Base-by-base conservation (phyloP, 2,329 filamentous ascomycete species). In the Colletotrichum sansevieriae region DNA sequence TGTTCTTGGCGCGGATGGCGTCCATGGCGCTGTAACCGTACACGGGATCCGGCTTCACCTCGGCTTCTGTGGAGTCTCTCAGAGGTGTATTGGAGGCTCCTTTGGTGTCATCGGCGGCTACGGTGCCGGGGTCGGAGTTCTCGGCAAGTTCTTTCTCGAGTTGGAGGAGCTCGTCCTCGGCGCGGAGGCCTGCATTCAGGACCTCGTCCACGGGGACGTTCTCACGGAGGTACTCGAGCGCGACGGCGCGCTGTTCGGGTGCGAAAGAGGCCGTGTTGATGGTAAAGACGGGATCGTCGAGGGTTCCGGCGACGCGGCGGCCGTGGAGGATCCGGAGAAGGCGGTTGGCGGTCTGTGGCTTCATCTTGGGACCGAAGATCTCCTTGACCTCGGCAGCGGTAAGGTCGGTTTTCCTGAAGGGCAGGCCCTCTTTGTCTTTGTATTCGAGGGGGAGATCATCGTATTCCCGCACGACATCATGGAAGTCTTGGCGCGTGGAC, bases 271-370 rank as follows among this genome's bases (percentile, higher is more conserved):
- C 77, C 33, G 87, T 88, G 71, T 88, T 84, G 29, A 78, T 71
- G 41, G 78, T 78, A 55, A 87, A 82, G 4, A 78, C 79, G 2
- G 88, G 88, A 73, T 91, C 89, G 11, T 88, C 84, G 47, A 91
- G 80, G 3, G 88, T 90, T 39, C 89, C 89, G 8, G 89, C 88
- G 22, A 91, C 87, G 46, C 89, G 83, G 41, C 88, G 84, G 9
- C 89, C 89, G 74, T 91, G 89, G 12, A 91, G 77, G 57, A 91
- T 86, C 60, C 82, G 81, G 57, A 91, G 77, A 49, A 91, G 76
- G 51, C 78, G 78, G 74, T 90, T 90, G 20, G 84, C 89, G 5
- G 76, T 73, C 3, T 73, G 71, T 1, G 80, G 75, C 68, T 80
- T 77, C 52, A 89, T 79, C 12, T 79, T 78, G 5, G 81, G 73